These are phyloP conservation scores for Testicularia cyperi DNA, from an alignment of 1,284 basidiomycete species.

Conservation along the genomic window DNA sequence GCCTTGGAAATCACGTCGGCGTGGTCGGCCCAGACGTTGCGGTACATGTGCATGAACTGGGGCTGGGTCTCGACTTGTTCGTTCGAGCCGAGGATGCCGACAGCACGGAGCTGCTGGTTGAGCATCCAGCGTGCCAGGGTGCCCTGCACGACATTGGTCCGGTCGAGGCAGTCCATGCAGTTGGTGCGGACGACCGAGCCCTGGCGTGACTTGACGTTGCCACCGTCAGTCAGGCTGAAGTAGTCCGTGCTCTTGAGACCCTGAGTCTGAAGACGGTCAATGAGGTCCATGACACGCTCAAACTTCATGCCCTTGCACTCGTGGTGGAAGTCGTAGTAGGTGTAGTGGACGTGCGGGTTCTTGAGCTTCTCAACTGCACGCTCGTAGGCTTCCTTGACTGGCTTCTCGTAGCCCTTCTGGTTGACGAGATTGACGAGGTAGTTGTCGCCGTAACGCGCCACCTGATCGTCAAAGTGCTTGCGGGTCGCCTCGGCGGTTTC, in stretches of 20 bases:
- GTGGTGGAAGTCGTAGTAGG: conserved; percentile 97
- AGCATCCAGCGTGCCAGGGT: conserved; percentile 53
- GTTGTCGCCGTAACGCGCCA: conserved; percentile 76
- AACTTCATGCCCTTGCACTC: conserved; percentile 95
- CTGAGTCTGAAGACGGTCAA: conserved; percentile 72
- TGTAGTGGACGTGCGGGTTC: conserved; percentile 75
- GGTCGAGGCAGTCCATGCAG: conserved; percentile 82
- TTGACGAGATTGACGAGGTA: conserved; percentile 90
- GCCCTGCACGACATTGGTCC: conserved; percentile 90
- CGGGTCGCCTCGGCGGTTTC: conserved; percentile 74
- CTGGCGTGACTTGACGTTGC: conserved; percentile 52
- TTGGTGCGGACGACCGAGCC: conserved; percentile 63
- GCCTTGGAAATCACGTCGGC: conserved; percentile 87
- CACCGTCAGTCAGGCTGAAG: conserved; percentile 32
- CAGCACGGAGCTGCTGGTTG: conserved; percentile 73
- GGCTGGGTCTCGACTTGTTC: conserved; percentile 51
- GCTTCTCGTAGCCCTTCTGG: conserved; percentile 89
- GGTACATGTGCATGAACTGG: conserved; percentile 70
- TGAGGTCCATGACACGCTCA: conserved; percentile 82
- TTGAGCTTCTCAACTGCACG: conserved; percentile 68
- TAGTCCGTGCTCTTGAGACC: conserved; percentile 66
- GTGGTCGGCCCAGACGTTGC: conserved; percentile 97
- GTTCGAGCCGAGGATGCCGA: conserved; percentile 44
- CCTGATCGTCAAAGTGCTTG: conserved; percentile 75
- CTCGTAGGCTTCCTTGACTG: conserved; percentile 93